Base-by-base conservation (phyloP, 2,329 filamentous ascomycete species). In the Diaporthe velutina region DNA sequence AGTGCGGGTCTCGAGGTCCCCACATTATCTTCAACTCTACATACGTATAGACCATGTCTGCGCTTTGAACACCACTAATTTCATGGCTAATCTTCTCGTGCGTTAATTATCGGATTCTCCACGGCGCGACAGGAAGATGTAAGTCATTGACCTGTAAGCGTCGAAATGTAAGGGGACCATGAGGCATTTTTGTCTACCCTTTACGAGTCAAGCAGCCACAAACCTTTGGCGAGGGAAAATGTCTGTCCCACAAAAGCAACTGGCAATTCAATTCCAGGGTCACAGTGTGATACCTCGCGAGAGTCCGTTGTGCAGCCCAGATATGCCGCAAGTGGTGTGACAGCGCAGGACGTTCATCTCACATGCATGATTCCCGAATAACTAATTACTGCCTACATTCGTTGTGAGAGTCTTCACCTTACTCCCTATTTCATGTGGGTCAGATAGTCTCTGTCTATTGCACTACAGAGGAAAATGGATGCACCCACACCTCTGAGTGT, bases 231-330 rank as follows among this genome's bases (percentile, higher is more conserved):
- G 38, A 45, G 4, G 25, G 25, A 22, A 10, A 64, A 8, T 15
- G 42, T 30, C 38, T 45, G 60, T 64, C 60, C 60, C 60, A 64
- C 58, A 45, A 45, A 64, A 64, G 58, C 1, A 30, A 22, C 40
- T 22, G 25, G 12, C 25, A 22, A 30, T 64, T 45, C 25, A 28
- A 30, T 30, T 45, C 8, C 38, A 7, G 25, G 4, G 22, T 15
- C 19, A 15, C 60, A 48, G 17, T 64, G 40, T 64, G n/a, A 30
- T 12, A 4, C 19, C 17, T 42, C 40, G 19, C 2, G 1, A 45
- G 12, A 7, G 8, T 45, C 15, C 15, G 2, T 64, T 64, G 4
- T 30, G 10, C 25, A 28, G n/a, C 40, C 4, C 40, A 7, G 25
- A 19, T 45, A 45, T 30, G 40, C 25, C 12, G 19, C 40, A 48